phyloP scores from a whole-genome alignment of 2,329 filamentous ascomycete genomes.

The Sordariomycetes sp. region DNA sequence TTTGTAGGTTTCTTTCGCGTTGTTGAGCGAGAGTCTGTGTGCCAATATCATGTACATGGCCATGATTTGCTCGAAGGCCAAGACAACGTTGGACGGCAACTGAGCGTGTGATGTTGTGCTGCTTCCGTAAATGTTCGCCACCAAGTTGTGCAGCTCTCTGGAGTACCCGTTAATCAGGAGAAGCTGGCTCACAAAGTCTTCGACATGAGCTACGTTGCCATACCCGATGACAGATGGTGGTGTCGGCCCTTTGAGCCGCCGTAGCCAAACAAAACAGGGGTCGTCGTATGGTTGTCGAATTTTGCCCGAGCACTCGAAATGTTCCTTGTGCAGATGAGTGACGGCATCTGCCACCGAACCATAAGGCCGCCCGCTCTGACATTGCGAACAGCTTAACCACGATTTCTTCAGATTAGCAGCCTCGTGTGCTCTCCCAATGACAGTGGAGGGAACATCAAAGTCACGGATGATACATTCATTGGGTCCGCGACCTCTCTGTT shows the following conservation, averaged over 20 bases:
- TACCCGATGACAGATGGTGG: not conserved
- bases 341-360: not conserved
- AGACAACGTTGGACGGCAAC: slow-evolving; percentile 9
- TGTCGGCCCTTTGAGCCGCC: not conserved
- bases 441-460: not conserved
- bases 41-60: slow-evolving; percentile 6
- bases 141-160: slow-evolving; percentile 6
- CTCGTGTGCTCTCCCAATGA: not conserved
- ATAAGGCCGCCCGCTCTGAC: not conserved
- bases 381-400: not conserved
- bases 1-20: no score
- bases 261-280: slow-evolving; percentile 3
- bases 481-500: no score
- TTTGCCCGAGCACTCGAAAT: not conserved
- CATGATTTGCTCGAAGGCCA: slow-evolving; percentile 9
- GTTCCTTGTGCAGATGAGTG: slow-evolving; percentile 1
- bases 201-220: not conserved
- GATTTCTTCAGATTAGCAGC: not conserved
- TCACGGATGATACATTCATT: not conserved
- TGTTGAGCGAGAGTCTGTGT: slow-evolving; percentile 5
- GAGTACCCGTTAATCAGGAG: not conserved
- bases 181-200: not conserved
- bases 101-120: slow-evolving; percentile 3
- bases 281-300: not conserved
- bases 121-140: slow-evolving; percentile 1